These are phyloP conservation scores for Scheffersomyces lignicola DNA, from an alignment of 1,139 yeast species.

Conservation along the genomic window DNA sequence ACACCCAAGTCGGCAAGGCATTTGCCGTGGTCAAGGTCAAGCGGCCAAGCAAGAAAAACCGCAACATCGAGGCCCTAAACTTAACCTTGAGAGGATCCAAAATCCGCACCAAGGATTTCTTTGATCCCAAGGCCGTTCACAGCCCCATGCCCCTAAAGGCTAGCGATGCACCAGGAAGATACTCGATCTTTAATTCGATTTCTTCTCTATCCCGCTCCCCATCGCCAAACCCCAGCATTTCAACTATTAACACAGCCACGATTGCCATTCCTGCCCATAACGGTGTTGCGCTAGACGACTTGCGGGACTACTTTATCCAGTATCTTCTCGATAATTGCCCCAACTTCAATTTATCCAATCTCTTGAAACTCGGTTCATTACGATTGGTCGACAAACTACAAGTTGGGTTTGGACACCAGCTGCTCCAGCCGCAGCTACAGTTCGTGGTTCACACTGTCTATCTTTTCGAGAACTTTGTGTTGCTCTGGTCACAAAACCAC, in stretches of 20 bases:
- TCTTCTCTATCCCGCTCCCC: constrained; percentile 12
- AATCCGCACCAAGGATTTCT: constrained; percentile 2
- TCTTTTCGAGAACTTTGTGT: constrained; percentile 34
- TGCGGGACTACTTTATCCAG: constrained; percentile 31
- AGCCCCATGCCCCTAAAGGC: constrained; percentile 3
- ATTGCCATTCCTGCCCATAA: constrained; percentile 19
- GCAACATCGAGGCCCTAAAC: constrained; percentile 11
- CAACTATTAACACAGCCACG: constrained; percentile 18
- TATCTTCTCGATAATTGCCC: constrained; percentile 26
- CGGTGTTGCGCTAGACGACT: constrained; percentile 20
- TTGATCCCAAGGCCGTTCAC: neutral
- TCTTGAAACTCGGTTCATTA: constrained; percentile 34
- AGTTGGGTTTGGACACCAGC: constrained; percentile 12
- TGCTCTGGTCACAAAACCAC: constrained; percentile 20
- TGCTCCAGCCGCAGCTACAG: neutral
- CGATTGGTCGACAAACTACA: constrained; percentile 37
- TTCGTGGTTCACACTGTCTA: constrained; percentile 22
- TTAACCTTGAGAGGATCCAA: constrained; percentile 10
- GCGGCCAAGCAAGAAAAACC: constrained; percentile 4
- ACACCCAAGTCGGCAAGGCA: constrained; percentile 8
- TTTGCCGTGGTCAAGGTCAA: constrained; percentile 8
- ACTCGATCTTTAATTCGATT: constrained; percentile 1
- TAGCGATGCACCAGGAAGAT: constrained; percentile 2
- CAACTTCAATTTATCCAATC: constrained; percentile 22
- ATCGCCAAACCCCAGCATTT: constrained; percentile 20